Base-by-base conservation (phyloP, 768 basidiomycete species). In the Clitopilus passeckerianus region DNA sequence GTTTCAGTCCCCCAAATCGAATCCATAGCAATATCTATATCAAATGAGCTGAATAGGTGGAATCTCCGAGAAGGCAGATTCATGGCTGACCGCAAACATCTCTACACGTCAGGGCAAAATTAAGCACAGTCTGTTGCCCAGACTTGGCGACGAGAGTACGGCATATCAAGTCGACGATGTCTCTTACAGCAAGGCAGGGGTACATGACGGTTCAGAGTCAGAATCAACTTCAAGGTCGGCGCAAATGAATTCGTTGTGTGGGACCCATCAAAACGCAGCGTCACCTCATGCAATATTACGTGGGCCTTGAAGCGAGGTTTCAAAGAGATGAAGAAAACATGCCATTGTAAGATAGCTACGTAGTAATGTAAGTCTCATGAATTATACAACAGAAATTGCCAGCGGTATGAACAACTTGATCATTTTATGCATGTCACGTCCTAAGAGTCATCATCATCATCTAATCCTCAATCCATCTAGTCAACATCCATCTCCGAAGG, bases 401-500 rank as follows among this genome's bases (percentile, higher is more conserved):
- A 18, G 18, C 15, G 10, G 46, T 10, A 9, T 12, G 46, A 50
- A 23, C 22, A 46, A 9, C 8, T 46, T 46, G 44, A 50, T 16
- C 46, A 50, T 50, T 50, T 50, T 50, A 50, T 50, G 46, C 22
- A 18, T 12, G 37, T 41, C 37, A 15, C 15, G 12, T 15, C n/a
- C 15, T 5, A 18, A 15, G 10, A 14, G n/a, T 50, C 46, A 22
- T 50, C 16, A 20, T 46, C 44, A 23, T 23, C 18, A 7, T 10
- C n/a, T 18, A 20, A 50, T 20, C 22, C 46, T 23, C 46, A 16
- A 23, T 23, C 12, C 18, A 35, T 72, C 75, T 88, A 93, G 78
- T 93, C 91, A 33, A 93, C 82, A 71, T 93, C 91, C 91, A 93
- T 93, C 79, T 91, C 87, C 41, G 83, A 75, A 34, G 87, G 86